These are phyloP conservation scores for Scolecobasidium constrictum DNA, from an alignment of 2,329 filamentous ascomycete genomes.

Conservation along the genomic window DNA sequence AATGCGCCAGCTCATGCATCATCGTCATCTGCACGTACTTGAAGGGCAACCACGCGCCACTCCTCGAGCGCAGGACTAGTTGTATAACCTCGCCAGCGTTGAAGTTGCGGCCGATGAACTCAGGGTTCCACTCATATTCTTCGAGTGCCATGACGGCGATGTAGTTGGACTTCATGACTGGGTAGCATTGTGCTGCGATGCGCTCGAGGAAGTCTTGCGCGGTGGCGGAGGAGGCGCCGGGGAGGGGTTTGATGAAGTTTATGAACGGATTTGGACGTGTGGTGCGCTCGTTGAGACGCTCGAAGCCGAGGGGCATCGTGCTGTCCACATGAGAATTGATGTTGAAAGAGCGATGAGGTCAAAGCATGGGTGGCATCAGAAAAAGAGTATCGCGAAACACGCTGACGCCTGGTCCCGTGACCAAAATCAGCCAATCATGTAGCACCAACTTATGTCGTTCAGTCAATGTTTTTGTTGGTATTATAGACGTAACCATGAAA, in stretches of 20 bases:
- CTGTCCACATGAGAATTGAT: too few relatives aligned
- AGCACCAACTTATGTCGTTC: too few relatives aligned
- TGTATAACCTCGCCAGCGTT: conserved; percentile 83
- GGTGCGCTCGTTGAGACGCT: conserved; percentile 64
- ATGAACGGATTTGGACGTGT: conserved; percentile 68
- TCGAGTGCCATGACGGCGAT: conserved; percentile 49
- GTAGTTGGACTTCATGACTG: conserved; percentile 40
- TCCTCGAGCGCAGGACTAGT: conserved; percentile 61
- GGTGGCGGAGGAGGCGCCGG: conserved; percentile 37
- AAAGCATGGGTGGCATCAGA: too few relatives aligned
- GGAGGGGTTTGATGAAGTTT: conserved; percentile 73
- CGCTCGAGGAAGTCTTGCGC: conserved; percentile 25
- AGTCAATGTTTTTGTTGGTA: too few relatives aligned
- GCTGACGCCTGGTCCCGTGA: too few relatives aligned
- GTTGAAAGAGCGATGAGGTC: too few relatives aligned
- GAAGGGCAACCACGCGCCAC: conserved; percentile 64
- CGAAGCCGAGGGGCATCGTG: conserved; percentile 65
- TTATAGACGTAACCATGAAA: too few relatives aligned
- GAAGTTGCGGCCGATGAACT: conserved; percentile 84
- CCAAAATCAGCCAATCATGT: too few relatives aligned
- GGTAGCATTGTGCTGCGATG: conserved; percentile 58
- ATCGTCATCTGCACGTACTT: conserved; percentile 86
- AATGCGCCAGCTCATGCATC: conserved; percentile 86
- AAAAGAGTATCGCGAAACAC: too few relatives aligned
- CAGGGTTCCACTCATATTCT: conserved; percentile 68